phyloP scores from a whole-genome alignment of 2,329 filamentous ascomycete genomes.

The Cladosporium phlei region DNA sequence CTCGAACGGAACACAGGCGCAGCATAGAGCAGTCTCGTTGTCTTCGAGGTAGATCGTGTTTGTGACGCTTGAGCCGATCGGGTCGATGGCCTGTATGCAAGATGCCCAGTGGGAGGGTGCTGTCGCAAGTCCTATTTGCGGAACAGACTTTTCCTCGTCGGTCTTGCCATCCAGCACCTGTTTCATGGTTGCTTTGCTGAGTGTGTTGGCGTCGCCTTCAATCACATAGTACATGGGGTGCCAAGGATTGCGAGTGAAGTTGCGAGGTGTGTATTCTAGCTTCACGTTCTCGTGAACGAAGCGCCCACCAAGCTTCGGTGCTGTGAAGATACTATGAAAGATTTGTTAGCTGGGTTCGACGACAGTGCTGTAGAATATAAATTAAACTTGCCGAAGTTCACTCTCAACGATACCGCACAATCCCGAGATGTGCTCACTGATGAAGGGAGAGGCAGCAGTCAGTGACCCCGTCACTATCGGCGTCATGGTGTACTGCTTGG shows the following conservation, averaged over 20 bases:
- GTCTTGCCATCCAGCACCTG: not conserved
- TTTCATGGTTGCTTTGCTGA: conserved; percentile 68
- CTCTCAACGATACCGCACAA: conserved; percentile 31
- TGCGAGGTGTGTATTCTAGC: conserved; percentile 83
- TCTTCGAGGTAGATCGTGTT: conserved; percentile 77
- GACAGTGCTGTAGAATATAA: not conserved
- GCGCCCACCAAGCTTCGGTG: conserved; percentile 80
- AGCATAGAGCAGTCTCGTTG: conserved; percentile 87
- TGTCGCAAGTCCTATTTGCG: conserved; percentile 70
- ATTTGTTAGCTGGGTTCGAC: not conserved
- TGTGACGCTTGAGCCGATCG: conserved; percentile 49
- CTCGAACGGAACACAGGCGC: conserved; percentile 77
- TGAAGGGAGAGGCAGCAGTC: conserved; percentile 95
- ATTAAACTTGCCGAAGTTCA: conserved; percentile 11
- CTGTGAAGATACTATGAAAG: conserved; percentile 70
- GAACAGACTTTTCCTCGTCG: conserved; percentile 4
- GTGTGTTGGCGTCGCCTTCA: conserved; percentile 85
- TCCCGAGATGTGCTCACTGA: conserved; percentile 65
- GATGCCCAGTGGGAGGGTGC: conserved; percentile 88
- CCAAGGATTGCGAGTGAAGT: conserved; percentile 81
- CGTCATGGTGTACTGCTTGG: conserved; percentile 84
- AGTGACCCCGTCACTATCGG: conserved; percentile 70
- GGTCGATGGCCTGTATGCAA: conserved; percentile 88
- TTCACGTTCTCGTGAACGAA: conserved; percentile 81
- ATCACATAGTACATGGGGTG: conserved; percentile 89